phyloP scores from a whole-genome alignment of 2,329 filamentous ascomycete species.

The Penicillium sp. region DNA sequence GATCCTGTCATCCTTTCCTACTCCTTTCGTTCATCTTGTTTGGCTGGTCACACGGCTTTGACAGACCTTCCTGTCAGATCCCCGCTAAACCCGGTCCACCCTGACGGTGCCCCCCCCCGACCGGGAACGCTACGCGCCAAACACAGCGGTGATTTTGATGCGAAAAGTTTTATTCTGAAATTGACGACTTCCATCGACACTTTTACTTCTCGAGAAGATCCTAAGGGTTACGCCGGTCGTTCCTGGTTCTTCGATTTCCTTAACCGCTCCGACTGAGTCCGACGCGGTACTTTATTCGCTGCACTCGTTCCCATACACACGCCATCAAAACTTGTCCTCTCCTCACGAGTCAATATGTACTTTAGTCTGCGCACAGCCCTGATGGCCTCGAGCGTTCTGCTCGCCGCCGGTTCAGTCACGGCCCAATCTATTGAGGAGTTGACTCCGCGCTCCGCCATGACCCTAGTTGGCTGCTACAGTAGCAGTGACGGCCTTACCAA shows the following conservation, averaged over 20 bases:
- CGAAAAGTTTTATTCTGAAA: not conserved
- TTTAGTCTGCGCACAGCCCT: slow-evolving; percentile 33
- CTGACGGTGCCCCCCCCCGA: not conserved
- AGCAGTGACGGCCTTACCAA: slow-evolving; percentile 52
- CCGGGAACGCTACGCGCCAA: slow-evolving; percentile 1
- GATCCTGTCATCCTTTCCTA: not conserved
- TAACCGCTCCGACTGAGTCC: slow-evolving; percentile 26
- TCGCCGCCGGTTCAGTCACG: slow-evolving; percentile 28
- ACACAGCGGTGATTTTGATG: not conserved
- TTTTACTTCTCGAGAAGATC: slow-evolving; percentile 20
- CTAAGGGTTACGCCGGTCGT: slow-evolving; percentile 46
- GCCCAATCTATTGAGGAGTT: slow-evolving; percentile 27
- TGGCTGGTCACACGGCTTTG: not conserved
- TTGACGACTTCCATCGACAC: slow-evolving; percentile 11
- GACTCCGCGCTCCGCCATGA: slow-evolving; percentile 20
- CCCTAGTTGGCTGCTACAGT: slow-evolving; percentile 57
- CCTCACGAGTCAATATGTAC: slow-evolving; percentile 31
- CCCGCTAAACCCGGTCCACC: not conserved
- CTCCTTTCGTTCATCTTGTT: not conserved
- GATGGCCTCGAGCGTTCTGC: slow-evolving; percentile 31
- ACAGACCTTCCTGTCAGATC: not conserved
- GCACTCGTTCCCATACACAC: slow-evolving; percentile 7
- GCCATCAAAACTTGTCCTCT: slow-evolving; percentile 4
- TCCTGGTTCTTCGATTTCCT: slow-evolving; percentile 32
- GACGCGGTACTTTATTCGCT: slow-evolving; percentile 22